Conservation (phyloP, 495 filamentous ascomycete genomes). For the Xylaria palmicola region DNA sequence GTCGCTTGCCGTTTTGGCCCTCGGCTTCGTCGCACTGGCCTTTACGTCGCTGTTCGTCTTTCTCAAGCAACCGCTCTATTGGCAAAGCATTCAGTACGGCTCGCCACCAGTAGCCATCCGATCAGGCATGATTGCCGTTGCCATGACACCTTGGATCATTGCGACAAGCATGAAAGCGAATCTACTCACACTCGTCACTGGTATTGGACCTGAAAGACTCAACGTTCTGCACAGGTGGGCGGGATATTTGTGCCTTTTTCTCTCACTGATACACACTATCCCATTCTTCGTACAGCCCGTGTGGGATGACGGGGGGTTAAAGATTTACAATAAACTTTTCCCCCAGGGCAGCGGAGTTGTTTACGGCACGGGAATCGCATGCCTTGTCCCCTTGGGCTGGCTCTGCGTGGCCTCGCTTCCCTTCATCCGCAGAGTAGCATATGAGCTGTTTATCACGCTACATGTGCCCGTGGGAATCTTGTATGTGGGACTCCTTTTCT, state of each 20-base stretch:
- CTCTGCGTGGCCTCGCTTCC: constrained; percentile 82
- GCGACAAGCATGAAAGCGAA: constrained; percentile 91
- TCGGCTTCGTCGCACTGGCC: constrained; percentile 61
- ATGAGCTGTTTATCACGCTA: constrained; percentile 79
- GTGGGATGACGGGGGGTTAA: constrained; percentile 71
- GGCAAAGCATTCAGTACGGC: constrained; percentile 75
- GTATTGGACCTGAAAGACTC: constrained; percentile 87
- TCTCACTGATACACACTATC: constrained; percentile 77
- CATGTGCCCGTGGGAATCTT: constrained; percentile 80
- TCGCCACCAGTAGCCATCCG: constrained; percentile 89
- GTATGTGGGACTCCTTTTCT: constrained; percentile 85
- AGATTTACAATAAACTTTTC: constrained; percentile 65
- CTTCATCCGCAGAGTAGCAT: constrained; percentile 58
- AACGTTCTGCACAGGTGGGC: constrained; percentile 94
- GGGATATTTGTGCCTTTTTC: constrained; percentile 81
- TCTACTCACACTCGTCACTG: constrained; percentile 78
- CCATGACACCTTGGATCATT: constrained; percentile 92
- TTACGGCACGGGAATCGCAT: constrained; percentile 89
- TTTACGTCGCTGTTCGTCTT: constrained; percentile 82
- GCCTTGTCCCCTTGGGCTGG: constrained; percentile 74
- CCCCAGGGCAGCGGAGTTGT: constrained; percentile 60
- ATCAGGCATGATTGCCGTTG: constrained; percentile 88
- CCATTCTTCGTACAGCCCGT: constrained; percentile 89
- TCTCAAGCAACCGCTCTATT: constrained; percentile 80
- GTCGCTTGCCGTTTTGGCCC: constrained; percentile 64